These are phyloP conservation scores for Corymbia citriodora DNA, from an alignment of 441 rosid genomes.

Conservation along the genomic window DNA sequence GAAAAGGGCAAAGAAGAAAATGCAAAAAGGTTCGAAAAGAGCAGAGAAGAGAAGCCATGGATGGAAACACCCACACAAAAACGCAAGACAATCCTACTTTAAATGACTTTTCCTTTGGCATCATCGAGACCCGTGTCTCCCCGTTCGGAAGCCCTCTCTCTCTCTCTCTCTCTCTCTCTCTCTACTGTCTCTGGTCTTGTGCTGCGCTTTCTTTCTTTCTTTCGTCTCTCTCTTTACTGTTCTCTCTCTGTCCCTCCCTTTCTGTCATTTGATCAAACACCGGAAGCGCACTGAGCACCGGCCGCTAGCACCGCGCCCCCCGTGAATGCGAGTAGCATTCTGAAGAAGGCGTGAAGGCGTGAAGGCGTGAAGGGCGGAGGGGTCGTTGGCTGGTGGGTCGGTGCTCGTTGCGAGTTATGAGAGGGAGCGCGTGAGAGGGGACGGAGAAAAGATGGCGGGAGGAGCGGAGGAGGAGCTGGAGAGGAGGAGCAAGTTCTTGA, in stretches of 20 bases:
- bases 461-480: slow-evolving; percentile 72
- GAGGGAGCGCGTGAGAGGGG: neutral
- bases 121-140: neutral
- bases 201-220: neutral
- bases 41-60: neutral
- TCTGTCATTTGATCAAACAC: neutral
- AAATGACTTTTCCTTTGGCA: neutral
- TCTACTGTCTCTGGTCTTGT: neutral
- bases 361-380: neutral
- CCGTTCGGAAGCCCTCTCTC: neutral
- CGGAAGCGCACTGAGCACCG: neutral
- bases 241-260: neutral
- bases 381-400: neutral
- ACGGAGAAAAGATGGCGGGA: slow-evolving; percentile 43
- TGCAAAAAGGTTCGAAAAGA: neutral
- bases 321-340: neutral
- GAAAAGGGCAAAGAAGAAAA: neutral
- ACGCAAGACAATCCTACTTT: neutral
- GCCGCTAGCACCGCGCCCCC: neutral
- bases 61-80: neutral
- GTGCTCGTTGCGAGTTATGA: neutral
- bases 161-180: neutral
- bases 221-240: neutral
- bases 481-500: slow-evolving; percentile 88
- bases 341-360: neutral